Evolutionary conservation across 2,329 filamentous ascomycete species (phyloP).

Genomic region (Nothomitra cinnamomea): DNA sequence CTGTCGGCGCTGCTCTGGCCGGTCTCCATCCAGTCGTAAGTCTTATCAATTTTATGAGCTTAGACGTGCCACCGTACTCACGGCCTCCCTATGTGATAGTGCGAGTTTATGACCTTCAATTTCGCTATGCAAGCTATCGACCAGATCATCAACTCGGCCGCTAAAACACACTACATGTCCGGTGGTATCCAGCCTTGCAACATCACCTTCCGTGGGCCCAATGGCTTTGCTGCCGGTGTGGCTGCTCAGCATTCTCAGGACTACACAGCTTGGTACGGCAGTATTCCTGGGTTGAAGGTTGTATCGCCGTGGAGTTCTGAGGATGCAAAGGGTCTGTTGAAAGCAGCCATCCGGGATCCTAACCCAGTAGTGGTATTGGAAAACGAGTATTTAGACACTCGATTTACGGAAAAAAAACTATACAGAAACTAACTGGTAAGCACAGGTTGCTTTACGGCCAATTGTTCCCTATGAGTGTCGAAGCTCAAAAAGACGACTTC

Average conservation of each 20-base stretch:
- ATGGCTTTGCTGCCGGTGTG: conserved; percentile 92
- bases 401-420: background rate
- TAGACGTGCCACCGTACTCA: background rate
- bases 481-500: conserved; percentile 89
- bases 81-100: conserved; percentile 32
- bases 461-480: conserved; percentile 92
- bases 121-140: conserved; percentile 99
- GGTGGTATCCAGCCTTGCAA: conserved; percentile 99
- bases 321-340: conserved; percentile 94
- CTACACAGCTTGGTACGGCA: conserved; percentile 97
- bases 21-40: conserved; percentile 86
- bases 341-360: conserved; percentile 94
- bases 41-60: conserved; percentile 14
- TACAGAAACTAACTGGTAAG: conserved; percentile 13
- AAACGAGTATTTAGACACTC: conserved; percentile 43
- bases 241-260: conserved; percentile 97
- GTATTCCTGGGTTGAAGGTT: conserved; percentile 93
- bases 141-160: conserved; percentile 96
- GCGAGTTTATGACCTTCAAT: conserved; percentile 99
- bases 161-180: conserved; percentile 99
- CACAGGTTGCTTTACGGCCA: conserved; percentile 71
- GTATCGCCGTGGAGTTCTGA: conserved; percentile 92
- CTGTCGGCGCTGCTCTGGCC: conserved; percentile 84
- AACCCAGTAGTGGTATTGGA: conserved; percentile 89
- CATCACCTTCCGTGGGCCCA: conserved; percentile 98